phyloP scores from a whole-genome alignment of 2,329 filamentous ascomycete genomes.

The Calonectria honghensis region DNA sequence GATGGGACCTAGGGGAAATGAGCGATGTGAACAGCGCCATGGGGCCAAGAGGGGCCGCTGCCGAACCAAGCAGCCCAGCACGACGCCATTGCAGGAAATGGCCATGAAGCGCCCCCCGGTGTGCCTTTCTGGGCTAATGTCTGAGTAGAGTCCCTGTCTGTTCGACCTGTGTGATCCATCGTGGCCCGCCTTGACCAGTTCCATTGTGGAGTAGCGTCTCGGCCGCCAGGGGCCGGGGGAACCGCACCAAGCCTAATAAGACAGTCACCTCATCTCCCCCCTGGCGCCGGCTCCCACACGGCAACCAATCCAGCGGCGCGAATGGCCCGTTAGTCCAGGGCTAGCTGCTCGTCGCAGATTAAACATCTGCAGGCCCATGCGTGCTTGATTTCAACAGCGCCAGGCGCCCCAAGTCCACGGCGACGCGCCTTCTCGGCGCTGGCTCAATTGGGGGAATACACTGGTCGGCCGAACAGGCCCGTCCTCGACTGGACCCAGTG shows the following conservation, averaged over 20 bases:
- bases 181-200: conserved; percentile 43
- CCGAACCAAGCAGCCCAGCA: conserved; percentile 39
- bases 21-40: conserved; percentile 49
- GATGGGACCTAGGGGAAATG: conserved; percentile 55
- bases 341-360: conserved; percentile 46
- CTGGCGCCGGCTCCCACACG: conserved; percentile 39
- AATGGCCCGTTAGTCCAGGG: conserved; percentile 46
- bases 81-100: conserved; percentile 45
- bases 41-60: conserved; percentile 36
- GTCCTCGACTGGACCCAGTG: conserved; percentile 21
- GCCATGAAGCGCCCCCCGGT: conserved; percentile 17
- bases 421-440: conserved; percentile 45
- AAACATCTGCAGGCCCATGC: conserved; percentile 44
- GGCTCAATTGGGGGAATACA: conserved; percentile 46
- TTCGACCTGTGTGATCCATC: conserved; percentile 37
- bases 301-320: conserved; percentile 50
- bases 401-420: conserved; percentile 31
- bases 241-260: conserved; percentile 55
- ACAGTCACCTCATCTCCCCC: conserved; percentile 49
- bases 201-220: conserved; percentile 41
- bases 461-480: conserved; percentile 31
- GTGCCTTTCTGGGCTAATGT: conserved; percentile 33
- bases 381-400: conserved; percentile 20
- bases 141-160: conserved; percentile 10
- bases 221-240: conserved; percentile 47